These are phyloP conservation scores for Colletotrichum salicis DNA, from an alignment of 2,329 filamentous ascomycete genomes.

Conservation along the genomic window DNA sequence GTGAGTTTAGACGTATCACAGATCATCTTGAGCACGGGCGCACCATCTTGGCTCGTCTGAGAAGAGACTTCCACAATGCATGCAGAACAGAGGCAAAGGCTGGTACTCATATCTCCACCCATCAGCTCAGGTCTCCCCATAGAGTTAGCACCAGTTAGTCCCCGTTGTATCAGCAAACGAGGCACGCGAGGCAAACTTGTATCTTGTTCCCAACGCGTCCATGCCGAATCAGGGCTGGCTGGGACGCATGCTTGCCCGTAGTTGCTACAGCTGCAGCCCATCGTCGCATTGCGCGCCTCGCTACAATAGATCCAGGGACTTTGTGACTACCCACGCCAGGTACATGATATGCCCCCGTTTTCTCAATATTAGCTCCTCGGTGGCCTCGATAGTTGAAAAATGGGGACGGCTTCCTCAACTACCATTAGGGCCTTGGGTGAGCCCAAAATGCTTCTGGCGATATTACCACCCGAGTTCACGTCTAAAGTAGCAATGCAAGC, in stretches of 20 bases:
- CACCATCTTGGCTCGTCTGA: background rate
- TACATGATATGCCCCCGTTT: background rate
- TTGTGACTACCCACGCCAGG: background rate
- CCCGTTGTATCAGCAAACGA: background rate
- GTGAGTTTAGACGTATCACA: background rate
- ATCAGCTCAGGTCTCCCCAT: background rate
- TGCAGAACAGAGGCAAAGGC: no score
- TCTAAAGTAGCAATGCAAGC: no score
- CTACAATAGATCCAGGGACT: background rate
- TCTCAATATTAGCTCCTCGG: background rate
- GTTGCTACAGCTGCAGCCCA: slow-evolving; percentile 26
- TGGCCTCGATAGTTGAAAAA: background rate
- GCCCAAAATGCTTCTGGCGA: no score
- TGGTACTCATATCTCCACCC: background rate
- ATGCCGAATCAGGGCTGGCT: slow-evolving; percentile 20
- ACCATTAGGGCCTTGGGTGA: background rate
- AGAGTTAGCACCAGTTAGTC: slow-evolving; percentile 15
- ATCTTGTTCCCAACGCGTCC: background rate
- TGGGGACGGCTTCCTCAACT: background rate
- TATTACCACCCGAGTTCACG: no score
- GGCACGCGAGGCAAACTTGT: background rate
- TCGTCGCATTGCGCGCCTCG: slow-evolving; percentile 10
- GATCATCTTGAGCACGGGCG: background rate
- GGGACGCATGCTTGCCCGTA: slow-evolving; percentile 9
- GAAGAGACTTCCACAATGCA: background rate